Percentiles rank a stretch among this genome's conserved stretches.
Evolutionary conservation across 768 basidiomycete genomes (phyloP).

Genomic region (Pseudohyphozyma bogoriensis): DNA sequence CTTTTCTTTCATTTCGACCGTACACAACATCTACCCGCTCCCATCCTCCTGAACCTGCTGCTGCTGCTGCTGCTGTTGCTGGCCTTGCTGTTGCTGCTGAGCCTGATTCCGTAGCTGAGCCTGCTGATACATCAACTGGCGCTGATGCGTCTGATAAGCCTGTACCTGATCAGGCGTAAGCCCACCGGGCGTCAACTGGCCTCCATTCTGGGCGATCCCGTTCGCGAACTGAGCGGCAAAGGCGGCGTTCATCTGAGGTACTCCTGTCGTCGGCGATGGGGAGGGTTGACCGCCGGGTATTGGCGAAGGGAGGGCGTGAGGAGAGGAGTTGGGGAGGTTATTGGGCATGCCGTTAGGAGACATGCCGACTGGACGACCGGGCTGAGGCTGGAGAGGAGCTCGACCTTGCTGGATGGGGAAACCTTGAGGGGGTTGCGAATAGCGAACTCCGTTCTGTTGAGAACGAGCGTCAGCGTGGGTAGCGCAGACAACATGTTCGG

Average conservation of each 20-base stretch:
- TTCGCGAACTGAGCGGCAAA: not conserved
- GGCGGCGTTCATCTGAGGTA: not conserved
- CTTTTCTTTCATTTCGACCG: no score
- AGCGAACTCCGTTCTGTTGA: slow-evolving; percentile 10
- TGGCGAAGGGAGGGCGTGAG: not conserved
- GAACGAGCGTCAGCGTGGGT: not conserved
- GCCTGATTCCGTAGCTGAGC: not conserved
- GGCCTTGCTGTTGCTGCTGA: not conserved
- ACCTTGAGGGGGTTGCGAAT: slow-evolving; percentile 6
- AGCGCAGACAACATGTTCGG: not conserved
- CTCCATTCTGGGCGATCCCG: not conserved
- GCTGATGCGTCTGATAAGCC: not conserved
- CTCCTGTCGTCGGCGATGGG: not conserved
- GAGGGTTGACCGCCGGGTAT: not conserved
- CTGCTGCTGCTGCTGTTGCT: slow-evolving; percentile 7
- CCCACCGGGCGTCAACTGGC: not conserved
- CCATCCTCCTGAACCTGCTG: no score
- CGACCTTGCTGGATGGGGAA: not conserved
- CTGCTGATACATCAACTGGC: not conserved
- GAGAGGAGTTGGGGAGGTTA: not conserved
- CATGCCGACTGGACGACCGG: not conserved
- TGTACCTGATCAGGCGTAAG: not conserved
- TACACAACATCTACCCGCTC: no score
- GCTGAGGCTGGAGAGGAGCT: not conserved
- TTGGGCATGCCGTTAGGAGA: not conserved